These are phyloP conservation scores for Sordariomycetes sp. DNA, from an alignment of 2,329 filamentous ascomycete species.

Conservation along the genomic window DNA sequence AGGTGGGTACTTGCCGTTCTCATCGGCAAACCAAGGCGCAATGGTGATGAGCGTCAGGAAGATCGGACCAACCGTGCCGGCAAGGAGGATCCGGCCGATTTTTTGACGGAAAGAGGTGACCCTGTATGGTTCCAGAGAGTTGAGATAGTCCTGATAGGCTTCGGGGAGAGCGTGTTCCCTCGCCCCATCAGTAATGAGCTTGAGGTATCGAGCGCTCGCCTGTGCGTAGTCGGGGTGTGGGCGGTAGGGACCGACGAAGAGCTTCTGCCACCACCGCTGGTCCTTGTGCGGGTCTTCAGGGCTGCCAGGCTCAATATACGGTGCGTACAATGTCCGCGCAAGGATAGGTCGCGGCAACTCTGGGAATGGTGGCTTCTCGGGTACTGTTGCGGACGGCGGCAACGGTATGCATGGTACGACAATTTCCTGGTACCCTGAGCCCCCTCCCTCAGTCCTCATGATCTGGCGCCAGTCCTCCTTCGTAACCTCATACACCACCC, in stretches of 20 bases:
- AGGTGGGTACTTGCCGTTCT: conserved; percentile 56
- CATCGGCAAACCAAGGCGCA: conserved; percentile 45
- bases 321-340: conserved; percentile 77
- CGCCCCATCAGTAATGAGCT: conserved; percentile 70
- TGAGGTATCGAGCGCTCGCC: conserved; percentile 74
- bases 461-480: conserved; percentile 73
- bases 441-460: conserved; percentile 83
- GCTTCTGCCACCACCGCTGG: conserved; percentile 35
- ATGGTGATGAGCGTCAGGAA: conserved; percentile 40
- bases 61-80: conserved; percentile 45
- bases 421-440: conserved; percentile 75
- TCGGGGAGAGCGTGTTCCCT: conserved; percentile 69
- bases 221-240: conserved; percentile 68
- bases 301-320: conserved; percentile 31
- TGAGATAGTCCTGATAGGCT: conserved; percentile 69
- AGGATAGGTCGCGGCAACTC: conserved; percentile 56
- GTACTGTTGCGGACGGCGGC: conserved; percentile 44
- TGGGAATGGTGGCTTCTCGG: conserved; percentile 48
- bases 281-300: conserved; percentile 21
- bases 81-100: conserved; percentile 56
- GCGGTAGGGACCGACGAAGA: conserved; percentile 38
- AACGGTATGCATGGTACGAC: conserved; percentile 70
- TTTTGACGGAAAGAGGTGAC: conserved; percentile 58
- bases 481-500: conserved; percentile 94
- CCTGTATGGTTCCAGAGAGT: conserved; percentile 59